Percentiles rank a stretch among this genome's conserved stretches.
phyloP scores from a whole-genome alignment of 2,329 filamentous ascomycete species.

The Penicillium sp. region DNA sequence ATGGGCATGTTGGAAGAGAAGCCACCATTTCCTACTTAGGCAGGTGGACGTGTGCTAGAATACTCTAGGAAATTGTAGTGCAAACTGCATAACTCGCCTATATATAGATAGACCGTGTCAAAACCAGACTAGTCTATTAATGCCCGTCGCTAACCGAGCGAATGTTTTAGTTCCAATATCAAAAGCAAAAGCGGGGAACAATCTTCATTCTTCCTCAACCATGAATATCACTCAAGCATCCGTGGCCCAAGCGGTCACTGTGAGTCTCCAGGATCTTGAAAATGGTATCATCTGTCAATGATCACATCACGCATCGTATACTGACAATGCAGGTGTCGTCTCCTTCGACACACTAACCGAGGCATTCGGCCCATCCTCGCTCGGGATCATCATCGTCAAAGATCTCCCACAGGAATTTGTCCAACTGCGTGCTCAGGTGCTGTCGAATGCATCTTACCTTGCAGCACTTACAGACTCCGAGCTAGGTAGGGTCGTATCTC shows the following conservation, averaged over 20 bases:
- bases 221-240: constrained; percentile 19
- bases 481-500: constrained; percentile 52
- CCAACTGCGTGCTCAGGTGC: constrained; percentile 63
- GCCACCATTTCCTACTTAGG: no score
- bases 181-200: constrained; percentile 15
- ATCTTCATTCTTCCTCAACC: constrained; percentile 2
- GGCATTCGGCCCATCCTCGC: constrained; percentile 82
- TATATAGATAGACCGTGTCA: no score
- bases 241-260: constrained; percentile 42
- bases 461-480: constrained; percentile 68
- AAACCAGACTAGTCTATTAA: no score
- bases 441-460: constrained; percentile 85
- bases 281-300: no score
- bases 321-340: constrained; percentile 38
- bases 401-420: constrained; percentile 69
- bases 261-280: constrained; percentile 45
- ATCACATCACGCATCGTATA: no score
- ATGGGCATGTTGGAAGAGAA: no score
- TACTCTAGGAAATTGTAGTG: no score
- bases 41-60: no score
- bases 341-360: constrained; percentile 45
- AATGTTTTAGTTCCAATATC: no score
- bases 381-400: constrained; percentile 91
- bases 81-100: no score
- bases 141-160: constrained; percentile 17